phyloP scores from a whole-genome alignment of 164 flowering plant genomes.

The Annona cherimola region DNA sequence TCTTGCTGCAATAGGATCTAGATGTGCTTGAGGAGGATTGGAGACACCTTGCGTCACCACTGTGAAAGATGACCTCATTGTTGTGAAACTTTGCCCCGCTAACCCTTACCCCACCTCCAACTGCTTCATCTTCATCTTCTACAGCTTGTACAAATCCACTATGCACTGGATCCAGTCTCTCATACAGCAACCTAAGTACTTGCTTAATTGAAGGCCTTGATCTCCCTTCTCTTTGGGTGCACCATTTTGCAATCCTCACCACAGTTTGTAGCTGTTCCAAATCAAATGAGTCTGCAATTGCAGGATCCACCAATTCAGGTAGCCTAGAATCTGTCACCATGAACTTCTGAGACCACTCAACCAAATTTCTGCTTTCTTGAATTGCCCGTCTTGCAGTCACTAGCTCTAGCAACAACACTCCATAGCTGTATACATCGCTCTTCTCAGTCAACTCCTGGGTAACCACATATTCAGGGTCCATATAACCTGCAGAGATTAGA shows the following conservation, averaged over 20 bases:
- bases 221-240: conserved; percentile 82
- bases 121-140: conserved; percentile 64
- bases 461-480: conserved; percentile 94
- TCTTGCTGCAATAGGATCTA: conserved; percentile 86
- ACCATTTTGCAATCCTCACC: conserved; percentile 67
- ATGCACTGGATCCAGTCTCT: conserved; percentile 70
- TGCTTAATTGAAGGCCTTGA: conserved; percentile 90
- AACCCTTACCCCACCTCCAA: conserved; percentile 35
- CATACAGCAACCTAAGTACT: conserved; percentile 78
- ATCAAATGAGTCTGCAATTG: conserved; percentile 52
- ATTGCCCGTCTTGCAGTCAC: conserved; percentile 71
- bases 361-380: conserved; percentile 75
- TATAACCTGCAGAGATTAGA: conserved; percentile 58
- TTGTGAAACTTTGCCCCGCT: conserved; percentile 51
- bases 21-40: conserved; percentile 93
- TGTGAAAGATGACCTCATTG: conserved; percentile 42
- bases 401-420: conserved; percentile 79
- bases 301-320: conserved; percentile 71
- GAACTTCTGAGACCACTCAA: conserved; percentile 72
- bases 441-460: conserved; percentile 93
- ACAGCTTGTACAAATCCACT: conserved; percentile 55
- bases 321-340: conserved; percentile 53
- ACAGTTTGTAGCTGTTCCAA: conserved; percentile 71
- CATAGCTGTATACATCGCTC: conserved; percentile 95
- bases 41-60: conserved; percentile 72